Conservation (phyloP, 257 asterid species). For the Fraxinus americana region DNA sequence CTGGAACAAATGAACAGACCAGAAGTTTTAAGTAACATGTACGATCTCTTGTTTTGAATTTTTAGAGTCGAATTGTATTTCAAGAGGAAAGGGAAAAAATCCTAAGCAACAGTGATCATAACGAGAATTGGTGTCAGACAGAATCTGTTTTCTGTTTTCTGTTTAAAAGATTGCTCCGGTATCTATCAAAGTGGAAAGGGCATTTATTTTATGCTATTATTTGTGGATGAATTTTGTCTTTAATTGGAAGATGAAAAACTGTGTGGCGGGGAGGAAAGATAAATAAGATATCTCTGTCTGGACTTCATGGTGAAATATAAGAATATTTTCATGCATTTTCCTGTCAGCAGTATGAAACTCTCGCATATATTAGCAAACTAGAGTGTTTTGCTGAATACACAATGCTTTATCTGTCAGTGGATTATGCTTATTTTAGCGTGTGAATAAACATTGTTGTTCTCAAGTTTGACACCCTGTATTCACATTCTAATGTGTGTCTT, state of each 20-base stretch:
- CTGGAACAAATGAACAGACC: not conserved
- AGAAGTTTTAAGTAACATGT: not conserved
- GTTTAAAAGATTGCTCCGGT: not conserved
- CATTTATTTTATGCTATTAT: not conserved
- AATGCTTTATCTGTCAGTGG: constrained; percentile 12
- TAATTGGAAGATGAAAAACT: not conserved
- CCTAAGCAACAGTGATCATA: not conserved
- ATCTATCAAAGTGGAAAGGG: not conserved
- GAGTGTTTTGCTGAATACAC: constrained; percentile 10
- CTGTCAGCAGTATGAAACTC: constrained; percentile 5
- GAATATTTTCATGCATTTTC: not conserved
- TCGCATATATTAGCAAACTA: not conserved
- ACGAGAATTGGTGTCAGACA: not conserved
- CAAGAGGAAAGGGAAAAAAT: not conserved
- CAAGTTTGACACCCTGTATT: constrained; percentile 14
- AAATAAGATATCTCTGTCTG: not conserved
- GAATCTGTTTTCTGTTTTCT: not conserved
- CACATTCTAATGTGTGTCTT: constrained; percentile 23
- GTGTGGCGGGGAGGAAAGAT: not conserved
- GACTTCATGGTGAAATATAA: not conserved
- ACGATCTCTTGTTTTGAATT: not conserved
- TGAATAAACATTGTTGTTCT: constrained; percentile 12
- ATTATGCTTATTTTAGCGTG: constrained; percentile 5
- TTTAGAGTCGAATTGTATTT: not conserved
- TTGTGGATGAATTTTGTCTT: not conserved